These are phyloP conservation scores for Leccinum variicolor DNA, from an alignment of 768 basidiomycete species.

Conservation along the genomic window DNA sequence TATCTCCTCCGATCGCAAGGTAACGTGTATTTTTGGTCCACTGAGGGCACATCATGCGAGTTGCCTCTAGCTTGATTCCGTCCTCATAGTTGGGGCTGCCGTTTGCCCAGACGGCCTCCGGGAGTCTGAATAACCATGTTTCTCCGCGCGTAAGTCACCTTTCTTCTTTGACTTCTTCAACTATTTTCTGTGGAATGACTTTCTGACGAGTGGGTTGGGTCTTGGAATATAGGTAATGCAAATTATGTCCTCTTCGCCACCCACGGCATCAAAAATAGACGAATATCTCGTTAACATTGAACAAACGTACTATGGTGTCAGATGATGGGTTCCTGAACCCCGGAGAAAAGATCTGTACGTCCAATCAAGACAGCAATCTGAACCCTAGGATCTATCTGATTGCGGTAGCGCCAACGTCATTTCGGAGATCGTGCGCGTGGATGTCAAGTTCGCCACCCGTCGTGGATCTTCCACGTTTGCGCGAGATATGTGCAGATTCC, in stretches of 20 bases:
- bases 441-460: constrained; percentile 38
- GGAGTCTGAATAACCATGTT: constrained; percentile 52
- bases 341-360: constrained; percentile 61
- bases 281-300: constrained; percentile 53
- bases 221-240: constrained; percentile 41
- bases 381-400: background rate
- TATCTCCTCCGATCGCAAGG: too few relatives aligned
- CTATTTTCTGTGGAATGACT: background rate
- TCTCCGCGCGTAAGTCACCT: constrained; percentile 42
- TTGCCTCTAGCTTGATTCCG: background rate
- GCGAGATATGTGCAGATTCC: constrained; percentile 56
- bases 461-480: constrained; percentile 56
- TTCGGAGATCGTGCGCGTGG: constrained; percentile 56
- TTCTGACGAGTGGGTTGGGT: background rate
- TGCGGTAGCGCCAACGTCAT: constrained; percentile 48
- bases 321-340: constrained; percentile 57
- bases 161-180: background rate
- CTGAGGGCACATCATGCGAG: too few relatives aligned
- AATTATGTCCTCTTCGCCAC: constrained; percentile 48
- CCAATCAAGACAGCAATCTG: background rate
- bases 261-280: constrained; percentile 57
- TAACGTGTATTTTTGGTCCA: too few relatives aligned
- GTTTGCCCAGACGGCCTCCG: constrained; percentile 50
- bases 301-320: constrained; percentile 44
- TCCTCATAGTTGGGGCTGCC: constrained; percentile 55